Percentiles rank a stretch among this genome's conserved stretches.
phyloP scores from a whole-genome alignment of 2,329 filamentous ascomycete genomes.

The Zymoseptoria tritici region DNA sequence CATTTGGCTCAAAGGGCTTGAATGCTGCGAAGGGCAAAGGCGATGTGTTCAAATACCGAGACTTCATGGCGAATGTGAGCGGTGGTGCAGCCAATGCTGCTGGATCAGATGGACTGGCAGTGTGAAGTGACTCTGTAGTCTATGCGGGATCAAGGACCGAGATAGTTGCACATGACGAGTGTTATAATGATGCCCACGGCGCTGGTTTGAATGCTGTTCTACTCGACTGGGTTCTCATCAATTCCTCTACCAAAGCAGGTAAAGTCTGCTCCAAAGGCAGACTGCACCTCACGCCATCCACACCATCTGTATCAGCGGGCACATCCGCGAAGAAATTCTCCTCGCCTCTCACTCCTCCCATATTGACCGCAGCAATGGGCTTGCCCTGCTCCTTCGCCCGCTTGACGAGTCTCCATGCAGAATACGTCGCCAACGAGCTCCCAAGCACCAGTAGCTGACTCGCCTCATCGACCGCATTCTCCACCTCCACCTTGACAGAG shows the following conservation, averaged over 20 bases:
- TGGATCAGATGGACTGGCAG: slow-evolving; percentile 9
- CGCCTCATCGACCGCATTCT: slow-evolving; percentile 70
- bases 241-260: slow-evolving; percentile 27
- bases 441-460: slow-evolving; percentile 72
- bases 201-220: slow-evolving; percentile 10
- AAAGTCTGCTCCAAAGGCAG: slow-evolving; percentile 35
- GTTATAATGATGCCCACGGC: slow-evolving; percentile 10
- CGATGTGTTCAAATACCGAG: slow-evolving; percentile 88
- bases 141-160: not conserved
- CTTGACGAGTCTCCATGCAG: slow-evolving; percentile 84
- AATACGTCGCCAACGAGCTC: slow-evolving; percentile 89
- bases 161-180: not conserved
- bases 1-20: slow-evolving; percentile 59
- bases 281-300: slow-evolving; percentile 34
- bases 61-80: slow-evolving; percentile 62
- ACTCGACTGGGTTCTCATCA: slow-evolving; percentile 8
- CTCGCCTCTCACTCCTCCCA: slow-evolving; percentile 76
- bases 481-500: slow-evolving; percentile 65
- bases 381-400: slow-evolving; percentile 73
- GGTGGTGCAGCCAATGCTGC: slow-evolving; percentile 27
- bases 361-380: slow-evolving; percentile 79
- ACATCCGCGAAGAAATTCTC: slow-evolving; percentile 60
- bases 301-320: slow-evolving; percentile 35
- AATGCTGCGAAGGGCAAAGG: slow-evolving; percentile 49
- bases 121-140: not conserved